phyloP scores from a whole-genome alignment of 805 yeast species.

The Sugiyamaella floridensis region DNA sequence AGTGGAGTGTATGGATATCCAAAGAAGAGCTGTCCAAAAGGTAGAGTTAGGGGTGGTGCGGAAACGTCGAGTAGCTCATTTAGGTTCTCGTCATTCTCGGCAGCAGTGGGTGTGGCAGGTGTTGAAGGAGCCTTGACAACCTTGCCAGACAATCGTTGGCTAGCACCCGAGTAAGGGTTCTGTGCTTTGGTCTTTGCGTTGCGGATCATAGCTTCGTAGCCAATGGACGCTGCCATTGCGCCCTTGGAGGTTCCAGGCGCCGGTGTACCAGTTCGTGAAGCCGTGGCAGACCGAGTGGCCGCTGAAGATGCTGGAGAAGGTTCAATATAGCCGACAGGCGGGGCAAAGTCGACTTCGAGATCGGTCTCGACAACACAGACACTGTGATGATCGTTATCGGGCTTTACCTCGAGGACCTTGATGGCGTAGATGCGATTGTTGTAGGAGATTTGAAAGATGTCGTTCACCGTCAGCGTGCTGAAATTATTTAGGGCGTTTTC shows the following conservation, averaged over 20 bases:
- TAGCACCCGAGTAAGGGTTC: constrained; percentile 47
- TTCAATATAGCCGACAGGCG: constrained; percentile 97
- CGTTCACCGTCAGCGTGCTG: constrained; percentile 78
- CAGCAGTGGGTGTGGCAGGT: neutral
- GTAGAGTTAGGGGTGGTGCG: constrained; percentile 62
- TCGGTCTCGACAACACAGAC: constrained; percentile 96
- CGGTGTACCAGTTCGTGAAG: constrained; percentile 8
- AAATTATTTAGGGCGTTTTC: constrained; percentile 89
- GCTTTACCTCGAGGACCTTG: constrained; percentile 80
- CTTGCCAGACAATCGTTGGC: constrained; percentile 58
- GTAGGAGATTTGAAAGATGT: constrained; percentile 76
- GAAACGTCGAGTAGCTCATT: constrained; percentile 33
- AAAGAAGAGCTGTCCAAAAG: constrained; percentile 83
- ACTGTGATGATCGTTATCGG: constrained; percentile 56
- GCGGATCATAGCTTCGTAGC: constrained; percentile 55
- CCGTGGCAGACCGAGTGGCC: constrained; percentile 11
- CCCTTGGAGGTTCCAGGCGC: constrained; percentile 18
- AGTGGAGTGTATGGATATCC: constrained; percentile 71
- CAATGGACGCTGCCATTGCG: constrained; percentile 63
- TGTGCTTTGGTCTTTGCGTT: constrained; percentile 21
- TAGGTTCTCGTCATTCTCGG: neutral
- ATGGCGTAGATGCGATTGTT: constrained; percentile 73
- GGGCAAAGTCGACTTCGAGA: constrained; percentile 94
- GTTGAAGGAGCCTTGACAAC: neutral
- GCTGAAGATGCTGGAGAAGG: constrained; percentile 41